Evolutionary conservation across 1,284 basidiomycete genomes (phyloP).

Genomic region (Tranzscheliella williamsii): DNA sequence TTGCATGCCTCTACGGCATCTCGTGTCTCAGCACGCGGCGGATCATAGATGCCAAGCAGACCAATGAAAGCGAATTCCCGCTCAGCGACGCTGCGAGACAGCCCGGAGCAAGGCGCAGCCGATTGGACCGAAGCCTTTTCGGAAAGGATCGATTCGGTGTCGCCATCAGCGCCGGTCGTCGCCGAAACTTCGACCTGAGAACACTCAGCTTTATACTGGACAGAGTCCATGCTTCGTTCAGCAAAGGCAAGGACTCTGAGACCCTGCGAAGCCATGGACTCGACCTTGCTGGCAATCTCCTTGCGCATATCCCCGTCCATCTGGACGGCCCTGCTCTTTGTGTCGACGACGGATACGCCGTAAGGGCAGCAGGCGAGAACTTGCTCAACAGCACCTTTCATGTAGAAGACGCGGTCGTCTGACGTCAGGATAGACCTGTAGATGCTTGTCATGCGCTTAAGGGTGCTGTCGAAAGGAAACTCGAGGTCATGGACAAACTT

Average conservation of each 20-base stretch:
- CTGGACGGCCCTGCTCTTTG: too few species aligned
- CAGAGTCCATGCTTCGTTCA: slow-evolving; percentile 38
- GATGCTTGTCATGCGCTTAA: slow-evolving; percentile 54
- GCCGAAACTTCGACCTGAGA: slow-evolving; percentile 5
- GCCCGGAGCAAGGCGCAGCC: slow-evolving; percentile 8
- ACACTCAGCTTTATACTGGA: slow-evolving; percentile 37
- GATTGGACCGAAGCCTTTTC: slow-evolving; percentile 18
- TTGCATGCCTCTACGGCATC: slow-evolving; percentile 50
- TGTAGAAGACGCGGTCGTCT: slow-evolving; percentile 25
- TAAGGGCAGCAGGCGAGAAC: slow-evolving; percentile 42
- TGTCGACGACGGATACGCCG: neutral
- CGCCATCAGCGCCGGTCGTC: slow-evolving; percentile 9
- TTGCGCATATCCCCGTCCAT: slow-evolving; percentile 35
- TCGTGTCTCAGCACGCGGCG: slow-evolving; percentile 52
- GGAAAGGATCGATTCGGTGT: slow-evolving; percentile 19
- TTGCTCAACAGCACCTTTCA: slow-evolving; percentile 56
- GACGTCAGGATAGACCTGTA: slow-evolving; percentile 14
- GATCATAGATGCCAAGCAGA: slow-evolving; percentile 54
- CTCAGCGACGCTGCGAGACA: slow-evolving; percentile 45
- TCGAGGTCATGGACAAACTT: slow-evolving; percentile 38
- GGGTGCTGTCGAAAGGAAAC: slow-evolving; percentile 49
- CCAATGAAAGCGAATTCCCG: slow-evolving; percentile 48
- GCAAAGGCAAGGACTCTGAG: slow-evolving; percentile 54
- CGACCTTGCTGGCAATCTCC: slow-evolving; percentile 41
- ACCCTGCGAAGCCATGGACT: slow-evolving; percentile 48